Evolutionary conservation across 768 basidiomycete species (phyloP), one percentile per base, ranked within the genome.

Genomic region (Coprinellus micaceus): DNA sequence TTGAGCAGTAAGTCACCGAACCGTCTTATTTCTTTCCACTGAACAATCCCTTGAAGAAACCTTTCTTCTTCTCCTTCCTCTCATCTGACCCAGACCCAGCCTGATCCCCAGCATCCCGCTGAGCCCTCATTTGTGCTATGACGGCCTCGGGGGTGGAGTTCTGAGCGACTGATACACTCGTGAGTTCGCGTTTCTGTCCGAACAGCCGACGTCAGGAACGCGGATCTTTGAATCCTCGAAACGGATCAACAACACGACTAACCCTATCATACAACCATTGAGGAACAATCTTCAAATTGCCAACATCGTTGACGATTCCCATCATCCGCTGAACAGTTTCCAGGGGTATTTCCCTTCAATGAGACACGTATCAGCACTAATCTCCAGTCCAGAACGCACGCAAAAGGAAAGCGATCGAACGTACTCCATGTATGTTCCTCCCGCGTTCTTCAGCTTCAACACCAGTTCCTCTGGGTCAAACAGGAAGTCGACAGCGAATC

Each of bases 21-120:
- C n/a, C n/a, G n/a, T n/a, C n/a, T n/a, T n/a, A n/a, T n/a, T n/a
- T n/a, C 49, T 51, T 51, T 15, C 22, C 22, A 19, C 49, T 30
- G 24, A 51, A 51, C 29, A 51, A 21, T 21, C 33, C 21, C 21
- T 51, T 51, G 15, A 51, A 15, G 33, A 51, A 36, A 13, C 49
- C 49, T 37, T 51, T 51, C 49, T 51, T 51, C 49, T 51, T 51
- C 49, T 51, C 49, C 49, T 51, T 51, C 49, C 19, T 51, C 19
- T 21, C n/a, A 4, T 22, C 33, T 6, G 49, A 51, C 28, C 49
- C 33, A 3, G 29, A 33, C 28, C 29, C 47, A 29, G 26, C n/a
- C 29, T 51, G 46, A 11, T 47, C 13, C n/a, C 19, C n/a, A 10
- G 43, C 26, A 5, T 48, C 47, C 17, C 24, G 28, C 28, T 33